phyloP scores from a whole-genome alignment of 495 filamentous ascomycete species.

The Evernia prunastri region DNA sequence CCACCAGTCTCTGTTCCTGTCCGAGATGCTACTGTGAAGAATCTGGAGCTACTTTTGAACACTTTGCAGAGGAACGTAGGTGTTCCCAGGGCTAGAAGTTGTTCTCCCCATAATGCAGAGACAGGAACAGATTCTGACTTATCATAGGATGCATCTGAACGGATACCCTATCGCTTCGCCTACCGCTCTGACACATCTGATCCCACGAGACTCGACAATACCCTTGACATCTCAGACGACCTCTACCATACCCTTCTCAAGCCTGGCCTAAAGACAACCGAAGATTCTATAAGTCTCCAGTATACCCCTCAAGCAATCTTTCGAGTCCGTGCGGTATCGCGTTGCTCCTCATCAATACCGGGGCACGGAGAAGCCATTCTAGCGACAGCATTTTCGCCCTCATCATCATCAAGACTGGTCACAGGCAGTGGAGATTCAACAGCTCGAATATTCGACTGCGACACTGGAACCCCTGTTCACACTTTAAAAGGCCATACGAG shows the following conservation, averaged over 20 bases:
- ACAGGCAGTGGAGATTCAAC: conserved; percentile 89
- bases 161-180: conserved; percentile 83
- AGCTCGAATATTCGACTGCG: conserved; percentile 90
- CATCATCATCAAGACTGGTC: conserved; percentile 70
- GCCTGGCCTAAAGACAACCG: conserved; percentile 48
- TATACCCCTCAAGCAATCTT: conserved; percentile 93
- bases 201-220: conserved; percentile 47
- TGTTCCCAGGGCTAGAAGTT: conserved; percentile 27
- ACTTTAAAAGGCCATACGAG: conserved; percentile 89
- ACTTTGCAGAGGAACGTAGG: conserved; percentile 75
- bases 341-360: conserved; percentile 80
- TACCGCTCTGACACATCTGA: conserved; percentile 46
- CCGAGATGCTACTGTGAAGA: conserved; percentile 78
- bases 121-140: conserved; percentile 6
- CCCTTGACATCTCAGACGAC: conserved; percentile 58
- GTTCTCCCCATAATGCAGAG: conserved; percentile 12
- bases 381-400: conserved; percentile 79
- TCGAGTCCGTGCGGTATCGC: conserved; percentile 82
- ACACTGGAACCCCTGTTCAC: conserved; percentile 82
- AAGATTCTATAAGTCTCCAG: conserved; percentile 68
- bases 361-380: conserved; percentile 93
- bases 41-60: conserved; percentile 87
- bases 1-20: conserved; percentile 75
- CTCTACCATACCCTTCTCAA: conserved; percentile 63
- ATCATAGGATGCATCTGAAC: conserved; percentile 62